Evolutionary conservation across 108 stramenopile genomes (phyloP).

Genomic region (Nitzschia sp.): DNA sequence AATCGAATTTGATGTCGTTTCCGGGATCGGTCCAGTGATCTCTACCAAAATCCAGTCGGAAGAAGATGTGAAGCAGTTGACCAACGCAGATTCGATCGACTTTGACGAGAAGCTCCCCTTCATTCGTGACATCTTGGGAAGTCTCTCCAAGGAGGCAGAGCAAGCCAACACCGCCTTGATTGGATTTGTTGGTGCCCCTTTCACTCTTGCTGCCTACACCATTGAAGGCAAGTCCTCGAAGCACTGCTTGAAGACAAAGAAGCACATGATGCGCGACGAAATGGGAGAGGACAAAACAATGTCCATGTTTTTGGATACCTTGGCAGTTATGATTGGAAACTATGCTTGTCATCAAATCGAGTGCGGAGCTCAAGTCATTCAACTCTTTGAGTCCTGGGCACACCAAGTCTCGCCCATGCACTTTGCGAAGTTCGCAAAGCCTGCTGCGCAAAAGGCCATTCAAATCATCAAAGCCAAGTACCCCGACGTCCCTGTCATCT

Average conservation of each 20-base stretch:
- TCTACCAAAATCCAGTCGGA: conserved; percentile 59
- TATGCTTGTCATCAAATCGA: conserved; percentile 97
- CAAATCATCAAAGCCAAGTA: conserved; percentile 84
- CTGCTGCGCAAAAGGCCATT: conserved; percentile 87
- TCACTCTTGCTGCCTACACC: conserved; percentile 96
- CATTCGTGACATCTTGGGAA: conserved; percentile 82
- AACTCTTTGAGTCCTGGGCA: conserved; percentile 98
- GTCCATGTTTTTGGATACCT: conserved; percentile 79
- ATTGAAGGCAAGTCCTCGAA: conserved; percentile 94
- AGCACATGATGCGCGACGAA: conserved; percentile 89
- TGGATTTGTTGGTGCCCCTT: conserved; percentile 98
- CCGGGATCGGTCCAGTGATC: conserved; percentile 94
- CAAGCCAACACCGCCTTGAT: conserved; percentile 91
- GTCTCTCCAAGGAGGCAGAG: conserved; percentile 75
- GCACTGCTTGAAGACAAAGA: conserved; percentile 81
- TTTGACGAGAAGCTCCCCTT: conserved; percentile 92
- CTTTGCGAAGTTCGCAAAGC: conserved; percentile 91
- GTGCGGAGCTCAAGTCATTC: conserved; percentile 96
- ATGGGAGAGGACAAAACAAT: conserved; percentile 66
- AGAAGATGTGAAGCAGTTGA: conserved; percentile 62
- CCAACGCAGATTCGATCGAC: conserved; percentile 38
- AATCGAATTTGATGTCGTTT: conserved; percentile 95
- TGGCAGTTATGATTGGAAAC: conserved; percentile 88
- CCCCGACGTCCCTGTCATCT: conserved; percentile 94
- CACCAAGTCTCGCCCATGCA: conserved; percentile 86